These are phyloP conservation scores for Mycena albidolilacea DNA, from an alignment of 768 basidiomycete genomes.

Conservation along the genomic window DNA sequence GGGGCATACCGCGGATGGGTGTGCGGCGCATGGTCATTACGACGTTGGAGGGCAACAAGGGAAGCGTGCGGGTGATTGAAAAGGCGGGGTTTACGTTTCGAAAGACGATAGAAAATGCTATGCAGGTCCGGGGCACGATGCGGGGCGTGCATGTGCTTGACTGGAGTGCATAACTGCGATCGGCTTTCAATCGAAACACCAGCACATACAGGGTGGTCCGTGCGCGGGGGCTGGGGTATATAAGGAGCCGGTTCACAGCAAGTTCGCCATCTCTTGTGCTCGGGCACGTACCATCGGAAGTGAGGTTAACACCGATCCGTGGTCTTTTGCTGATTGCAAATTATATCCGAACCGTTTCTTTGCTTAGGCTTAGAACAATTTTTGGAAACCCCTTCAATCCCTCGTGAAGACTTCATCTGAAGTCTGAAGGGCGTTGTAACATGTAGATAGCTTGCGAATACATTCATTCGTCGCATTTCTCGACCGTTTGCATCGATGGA, in stretches of 20 bases:
- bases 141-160: slow-evolving; percentile 43
- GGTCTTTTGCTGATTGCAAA: slow-evolving; percentile 98
- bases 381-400: slow-evolving; percentile 74
- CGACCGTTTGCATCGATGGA: no score
- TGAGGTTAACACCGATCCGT: slow-evolving; percentile 97
- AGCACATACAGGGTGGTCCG: slow-evolving; percentile 26
- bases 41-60: slow-evolving; percentile 68
- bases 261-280: slow-evolving; percentile 86
- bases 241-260: not conserved
- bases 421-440: slow-evolving; percentile 26
- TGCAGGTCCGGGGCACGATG: slow-evolving; percentile 54
- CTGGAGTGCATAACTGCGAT: slow-evolving; percentile 8
- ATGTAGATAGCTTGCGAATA: not conserved
- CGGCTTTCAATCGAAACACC: not conserved
- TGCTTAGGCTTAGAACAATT: slow-evolving; percentile 93
- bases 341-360: slow-evolving; percentile 97
- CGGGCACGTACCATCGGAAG: slow-evolving; percentile 96
- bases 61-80: slow-evolving; percentile 75
- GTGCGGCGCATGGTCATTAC: slow-evolving; percentile 61
- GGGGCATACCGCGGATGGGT: slow-evolving; percentile 79
- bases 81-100: slow-evolving; percentile 71
- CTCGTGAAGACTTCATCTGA: slow-evolving; percentile 43
- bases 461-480: not conserved
- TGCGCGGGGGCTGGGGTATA: slow-evolving; percentile 25
- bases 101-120: slow-evolving; percentile 55